phyloP scores from a whole-genome alignment of 2,329 filamentous ascomycete genomes.

The Lachnellula cervina region DNA sequence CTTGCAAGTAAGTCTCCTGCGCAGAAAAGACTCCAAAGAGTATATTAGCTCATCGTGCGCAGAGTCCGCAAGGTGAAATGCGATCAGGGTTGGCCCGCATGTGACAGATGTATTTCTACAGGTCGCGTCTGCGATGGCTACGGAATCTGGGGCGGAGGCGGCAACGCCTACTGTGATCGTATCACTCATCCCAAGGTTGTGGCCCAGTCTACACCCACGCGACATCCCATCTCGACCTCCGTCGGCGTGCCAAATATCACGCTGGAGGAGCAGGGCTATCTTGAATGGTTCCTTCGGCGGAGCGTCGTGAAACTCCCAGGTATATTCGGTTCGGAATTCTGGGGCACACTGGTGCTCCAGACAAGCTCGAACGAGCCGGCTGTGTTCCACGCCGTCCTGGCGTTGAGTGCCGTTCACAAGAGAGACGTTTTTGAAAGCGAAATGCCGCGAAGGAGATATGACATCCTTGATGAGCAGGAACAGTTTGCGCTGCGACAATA shows the following conservation, averaged over 20 bases:
- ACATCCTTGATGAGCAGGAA: slow-evolving; percentile 21
- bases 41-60: slow-evolving; percentile 33
- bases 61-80: slow-evolving; percentile 25
- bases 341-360: slow-evolving; percentile 34
- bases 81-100: slow-evolving; percentile 21
- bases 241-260: neutral
- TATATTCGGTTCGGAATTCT: slow-evolving; percentile 31
- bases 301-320: slow-evolving; percentile 37
- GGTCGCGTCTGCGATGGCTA: slow-evolving; percentile 24
- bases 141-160: slow-evolving; percentile 30
- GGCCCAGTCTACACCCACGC: neutral
- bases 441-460: slow-evolving; percentile 18
- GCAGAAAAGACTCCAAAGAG: slow-evolving; percentile 22
- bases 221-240: neutral
- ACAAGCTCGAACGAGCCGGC: slow-evolving; percentile 31
- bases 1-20: slow-evolving; percentile 37
- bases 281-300: slow-evolving; percentile 45
- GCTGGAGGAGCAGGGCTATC: slow-evolving; percentile 30
- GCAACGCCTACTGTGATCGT: no score
- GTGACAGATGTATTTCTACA: slow-evolving; percentile 19
- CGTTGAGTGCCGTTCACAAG: slow-evolving; percentile 37
- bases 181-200: neutral
- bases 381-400: slow-evolving; percentile 35
- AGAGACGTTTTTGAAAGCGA: slow-evolving; percentile 14
- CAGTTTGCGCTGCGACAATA: slow-evolving; percentile 44